These are phyloP conservation scores for Aspergillus sp. DNA, from an alignment of 2,329 filamentous ascomycete genomes.

Conservation along the genomic window DNA sequence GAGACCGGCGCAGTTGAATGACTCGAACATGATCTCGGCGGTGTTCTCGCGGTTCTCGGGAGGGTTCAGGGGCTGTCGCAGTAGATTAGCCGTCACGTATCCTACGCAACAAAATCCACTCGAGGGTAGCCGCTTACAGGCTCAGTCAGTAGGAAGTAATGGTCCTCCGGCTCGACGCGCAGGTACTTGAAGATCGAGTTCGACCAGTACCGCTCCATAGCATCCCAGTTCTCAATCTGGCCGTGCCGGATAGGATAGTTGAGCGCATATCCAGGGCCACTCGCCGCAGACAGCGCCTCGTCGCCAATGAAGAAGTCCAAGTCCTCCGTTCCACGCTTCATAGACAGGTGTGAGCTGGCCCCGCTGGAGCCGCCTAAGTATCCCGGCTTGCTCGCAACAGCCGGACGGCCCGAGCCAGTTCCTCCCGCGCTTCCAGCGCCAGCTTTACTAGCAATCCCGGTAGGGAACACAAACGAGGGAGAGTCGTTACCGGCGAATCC, in stretches of 20 bases:
- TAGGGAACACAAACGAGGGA: slow-evolving; percentile 97
- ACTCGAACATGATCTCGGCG: slow-evolving; percentile 99
- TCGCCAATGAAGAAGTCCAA: slow-evolving; percentile 98
- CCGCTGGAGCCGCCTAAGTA: slow-evolving; percentile 89
- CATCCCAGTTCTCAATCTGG: slow-evolving; percentile 99
- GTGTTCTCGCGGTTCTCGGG: slow-evolving; percentile 98
- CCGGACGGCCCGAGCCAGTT: slow-evolving; percentile 77
- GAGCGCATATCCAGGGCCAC: slow-evolving; percentile 85
- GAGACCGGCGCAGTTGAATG: slow-evolving; percentile 96
- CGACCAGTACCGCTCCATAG: slow-evolving; percentile 99
- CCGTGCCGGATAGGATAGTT: slow-evolving; percentile 97
- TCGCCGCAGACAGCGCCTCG: slow-evolving; percentile 76
- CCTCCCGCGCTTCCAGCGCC: slow-evolving; percentile 57
- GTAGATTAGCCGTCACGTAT: slow-evolving; percentile 4
- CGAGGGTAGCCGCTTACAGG: slow-evolving; percentile 52
- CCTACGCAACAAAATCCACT: slow-evolving; percentile 2
- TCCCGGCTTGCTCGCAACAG: slow-evolving; percentile 88
- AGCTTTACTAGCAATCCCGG: slow-evolving; percentile 92
- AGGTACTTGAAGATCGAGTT: slow-evolving; percentile 99
- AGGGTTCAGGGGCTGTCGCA: slow-evolving; percentile 74
- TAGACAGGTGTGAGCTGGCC: slow-evolving; percentile 68
- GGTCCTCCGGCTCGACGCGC: slow-evolving; percentile 94
- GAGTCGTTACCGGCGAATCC: slow-evolving; percentile 99
- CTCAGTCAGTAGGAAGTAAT: slow-evolving; percentile 96
- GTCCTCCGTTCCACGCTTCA: slow-evolving; percentile 93